Conservation (phyloP, 192 early-diverging fungal species). For the Backusella macrospora region DNA sequence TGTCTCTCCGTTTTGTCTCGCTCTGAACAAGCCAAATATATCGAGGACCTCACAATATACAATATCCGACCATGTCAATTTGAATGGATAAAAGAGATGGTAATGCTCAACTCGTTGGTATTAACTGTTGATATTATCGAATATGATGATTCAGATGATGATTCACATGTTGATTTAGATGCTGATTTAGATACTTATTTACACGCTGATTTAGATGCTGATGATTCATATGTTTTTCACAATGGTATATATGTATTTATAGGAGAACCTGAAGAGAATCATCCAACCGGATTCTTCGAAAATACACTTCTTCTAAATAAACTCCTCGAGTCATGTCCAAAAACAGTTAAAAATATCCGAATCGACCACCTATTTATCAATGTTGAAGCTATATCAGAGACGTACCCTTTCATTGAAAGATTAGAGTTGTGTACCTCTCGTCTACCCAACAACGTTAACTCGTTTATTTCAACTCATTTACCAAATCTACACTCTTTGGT, state of each 20-base stretch:
- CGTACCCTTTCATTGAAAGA: background rate
- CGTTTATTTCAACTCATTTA: background rate
- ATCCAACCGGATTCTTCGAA: too few relatives aligned
- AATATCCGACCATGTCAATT: background rate
- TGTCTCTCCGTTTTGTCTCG: background rate
- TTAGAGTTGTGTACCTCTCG: background rate
- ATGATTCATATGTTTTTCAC: too few relatives aligned
- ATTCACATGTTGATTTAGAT: too few relatives aligned
- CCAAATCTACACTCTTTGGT: background rate
- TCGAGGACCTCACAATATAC: background rate
- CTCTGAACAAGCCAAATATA: background rate
- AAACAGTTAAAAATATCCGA: background rate
- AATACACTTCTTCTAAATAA: background rate
- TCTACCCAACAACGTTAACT: background rate
- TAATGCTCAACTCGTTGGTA: background rate
- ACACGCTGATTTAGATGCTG: too few relatives aligned
- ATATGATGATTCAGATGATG: too few relatives aligned
- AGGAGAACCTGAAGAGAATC: too few relatives aligned
- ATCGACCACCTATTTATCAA: background rate
- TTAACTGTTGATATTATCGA: background rate
- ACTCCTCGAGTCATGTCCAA: background rate
- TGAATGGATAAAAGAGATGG: background rate
- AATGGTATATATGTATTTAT: too few relatives aligned
- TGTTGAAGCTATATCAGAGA: background rate
- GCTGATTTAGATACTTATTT: too few relatives aligned